Evolutionary conservation across 371 early-diverging fungal genomes (phyloP).

Genomic region (Mortierella sp.): DNA sequence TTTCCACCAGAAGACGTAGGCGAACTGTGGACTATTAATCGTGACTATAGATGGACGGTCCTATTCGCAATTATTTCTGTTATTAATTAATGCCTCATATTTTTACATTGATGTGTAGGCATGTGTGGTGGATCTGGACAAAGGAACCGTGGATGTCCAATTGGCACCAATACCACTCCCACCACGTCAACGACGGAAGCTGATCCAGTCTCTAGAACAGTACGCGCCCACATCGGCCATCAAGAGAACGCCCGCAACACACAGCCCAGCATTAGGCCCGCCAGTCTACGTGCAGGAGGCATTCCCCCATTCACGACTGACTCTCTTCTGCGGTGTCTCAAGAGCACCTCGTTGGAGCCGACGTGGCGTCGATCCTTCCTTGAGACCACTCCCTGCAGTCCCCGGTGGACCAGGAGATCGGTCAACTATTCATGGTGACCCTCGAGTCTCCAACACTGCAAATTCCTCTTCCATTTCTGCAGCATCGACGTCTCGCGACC

Average conservation of each 20-base stretch:
- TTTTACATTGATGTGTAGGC: constrained; percentile 58
- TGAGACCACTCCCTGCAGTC: constrained; percentile 5
- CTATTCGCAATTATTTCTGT: too few species aligned
- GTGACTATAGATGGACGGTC: too few species aligned
- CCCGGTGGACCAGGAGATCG: constrained; percentile 11
- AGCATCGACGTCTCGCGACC: not conserved
- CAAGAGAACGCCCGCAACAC: constrained; percentile 4
- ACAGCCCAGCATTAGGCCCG: constrained; percentile 59
- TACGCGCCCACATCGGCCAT: constrained; percentile 65
- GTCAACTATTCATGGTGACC: not conserved
- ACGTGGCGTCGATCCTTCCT: constrained; percentile 3
- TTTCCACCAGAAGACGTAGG: constrained; percentile 74
- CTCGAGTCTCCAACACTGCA: not conserved
- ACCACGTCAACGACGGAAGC: constrained; percentile 66
- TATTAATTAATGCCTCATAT: too few species aligned
- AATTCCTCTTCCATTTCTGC: not conserved
- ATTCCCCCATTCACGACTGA: constrained; percentile 71
- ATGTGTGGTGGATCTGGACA: constrained; percentile 71
- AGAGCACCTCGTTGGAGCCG: constrained; percentile 31
- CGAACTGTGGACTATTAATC: too few species aligned
- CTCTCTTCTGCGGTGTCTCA: constrained; percentile 63
- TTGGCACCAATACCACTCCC: constrained; percentile 62
- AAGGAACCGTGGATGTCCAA: constrained; percentile 64
- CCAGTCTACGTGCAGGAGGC: constrained; percentile 68
- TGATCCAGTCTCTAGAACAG: constrained; percentile 66